These are phyloP conservation scores for Ceriops tagal DNA, from an alignment of 345 rosid genomes.

Conservation along the genomic window DNA sequence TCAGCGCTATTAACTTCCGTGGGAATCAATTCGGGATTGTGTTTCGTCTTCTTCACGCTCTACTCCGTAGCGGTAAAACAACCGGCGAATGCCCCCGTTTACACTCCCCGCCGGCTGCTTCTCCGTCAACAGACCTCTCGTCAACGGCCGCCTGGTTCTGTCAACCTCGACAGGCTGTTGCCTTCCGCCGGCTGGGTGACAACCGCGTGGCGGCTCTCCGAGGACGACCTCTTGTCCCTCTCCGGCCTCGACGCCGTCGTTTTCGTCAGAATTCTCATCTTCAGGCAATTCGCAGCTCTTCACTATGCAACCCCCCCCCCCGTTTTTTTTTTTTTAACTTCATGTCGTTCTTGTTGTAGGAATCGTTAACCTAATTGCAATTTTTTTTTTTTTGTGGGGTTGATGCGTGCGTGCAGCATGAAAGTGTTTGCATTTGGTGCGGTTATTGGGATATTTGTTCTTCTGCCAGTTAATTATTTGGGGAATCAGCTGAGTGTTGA, in stretches of 20 bases:
- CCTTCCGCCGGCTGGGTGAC: constrained; percentile 86
- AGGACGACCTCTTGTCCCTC: constrained; percentile 54
- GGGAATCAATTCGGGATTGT: constrained; percentile 91
- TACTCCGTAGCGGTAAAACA: constrained; percentile 78
- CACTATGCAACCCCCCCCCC: neutral
- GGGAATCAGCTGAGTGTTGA: constrained; percentile 65
- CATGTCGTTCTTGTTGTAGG: neutral
- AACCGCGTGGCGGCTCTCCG: constrained; percentile 62
- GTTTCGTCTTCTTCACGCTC: constrained; percentile 69
- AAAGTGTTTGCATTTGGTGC: constrained; percentile 62
- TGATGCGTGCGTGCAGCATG: constrained; percentile 59
- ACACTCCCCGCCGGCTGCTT: constrained; percentile 52
- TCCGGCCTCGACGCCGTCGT: constrained; percentile 81
- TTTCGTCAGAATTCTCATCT: constrained; percentile 58
- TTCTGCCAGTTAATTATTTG: constrained; percentile 76
- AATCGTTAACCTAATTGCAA: neutral
- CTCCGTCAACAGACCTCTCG: constrained; percentile 35
- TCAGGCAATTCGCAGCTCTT: constrained; percentile 40
- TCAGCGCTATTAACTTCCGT: constrained; percentile 90
- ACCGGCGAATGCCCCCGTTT: constrained; percentile 55
- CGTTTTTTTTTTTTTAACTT: neutral
- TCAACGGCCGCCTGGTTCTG: constrained; percentile 24
- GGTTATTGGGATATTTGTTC: constrained; percentile 64
- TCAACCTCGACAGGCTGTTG: constrained; percentile 59
- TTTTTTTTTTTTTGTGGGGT: neutral